These are phyloP conservation scores for Pelargonium myrrhifolium DNA, from an alignment of 441 rosid species.

Conservation along the genomic window DNA sequence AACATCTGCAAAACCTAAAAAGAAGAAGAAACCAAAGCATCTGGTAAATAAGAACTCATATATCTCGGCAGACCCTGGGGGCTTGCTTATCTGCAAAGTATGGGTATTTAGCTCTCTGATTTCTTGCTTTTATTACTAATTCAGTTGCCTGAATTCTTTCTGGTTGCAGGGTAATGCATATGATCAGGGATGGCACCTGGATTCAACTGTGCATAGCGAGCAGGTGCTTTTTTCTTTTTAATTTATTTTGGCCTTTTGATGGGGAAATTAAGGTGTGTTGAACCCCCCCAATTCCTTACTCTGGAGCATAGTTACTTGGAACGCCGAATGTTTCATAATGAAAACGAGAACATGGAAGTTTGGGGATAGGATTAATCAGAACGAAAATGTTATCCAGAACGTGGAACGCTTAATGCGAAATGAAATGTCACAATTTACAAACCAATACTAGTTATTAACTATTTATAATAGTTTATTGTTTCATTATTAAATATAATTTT, in stretches of 20 bases:
- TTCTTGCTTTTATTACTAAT: constrained; percentile 14
- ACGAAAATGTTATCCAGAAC: too few relatives aligned
- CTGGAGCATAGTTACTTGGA: too few relatives aligned
- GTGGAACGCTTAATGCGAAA: too few relatives aligned
- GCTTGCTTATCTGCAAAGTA: constrained; percentile 13
- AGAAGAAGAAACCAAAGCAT: constrained; percentile 70
- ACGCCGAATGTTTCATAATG: too few relatives aligned
- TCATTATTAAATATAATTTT: too few relatives aligned
- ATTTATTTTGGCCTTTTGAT: neutral
- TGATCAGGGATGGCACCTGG: constrained; percentile 79
- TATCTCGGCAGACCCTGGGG: constrained; percentile 16
- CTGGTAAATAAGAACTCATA: constrained; percentile 38
- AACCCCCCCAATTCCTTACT: neutral
- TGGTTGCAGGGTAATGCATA: constrained; percentile 64
- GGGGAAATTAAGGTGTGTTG: neutral
- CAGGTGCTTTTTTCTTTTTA: constrained; percentile 48
- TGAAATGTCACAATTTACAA: too few relatives aligned
- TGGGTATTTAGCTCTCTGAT: constrained; percentile 2
- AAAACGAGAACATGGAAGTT: too few relatives aligned
- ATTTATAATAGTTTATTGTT: too few relatives aligned
- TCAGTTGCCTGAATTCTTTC: constrained; percentile 26
- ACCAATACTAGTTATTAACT: too few relatives aligned
- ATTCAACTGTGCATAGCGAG: constrained; percentile 52
- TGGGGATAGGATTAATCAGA: too few relatives aligned
- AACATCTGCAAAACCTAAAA: constrained; percentile 56